Conservation (phyloP, 2,329 filamentous ascomycete species). For the Coccinonectria pachysandricola region DNA sequence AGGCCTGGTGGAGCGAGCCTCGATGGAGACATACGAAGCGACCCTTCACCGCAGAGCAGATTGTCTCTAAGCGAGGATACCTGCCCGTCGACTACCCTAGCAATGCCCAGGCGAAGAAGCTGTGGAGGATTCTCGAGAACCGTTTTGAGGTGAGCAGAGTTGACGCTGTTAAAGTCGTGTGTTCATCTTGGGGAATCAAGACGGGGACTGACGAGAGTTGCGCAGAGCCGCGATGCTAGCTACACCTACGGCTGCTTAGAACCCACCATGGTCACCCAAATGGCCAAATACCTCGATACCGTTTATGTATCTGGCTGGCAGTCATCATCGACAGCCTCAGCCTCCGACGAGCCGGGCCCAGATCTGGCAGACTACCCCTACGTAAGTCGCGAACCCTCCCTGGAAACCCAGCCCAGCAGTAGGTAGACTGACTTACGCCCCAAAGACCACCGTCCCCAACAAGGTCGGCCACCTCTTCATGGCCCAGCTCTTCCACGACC, state of each 20-base stretch:
- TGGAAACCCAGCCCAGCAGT: constrained; percentile 1
- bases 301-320: constrained; percentile 99
- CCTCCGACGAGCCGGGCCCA: constrained; percentile 90
- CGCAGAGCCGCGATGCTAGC: constrained; percentile 69
- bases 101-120: constrained; percentile 83
- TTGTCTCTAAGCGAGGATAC: constrained; percentile 88
- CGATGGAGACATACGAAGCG: constrained; percentile 90
- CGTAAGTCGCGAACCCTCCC: too few relatives aligned
- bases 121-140: constrained; percentile 80
- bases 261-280: constrained; percentile 97
- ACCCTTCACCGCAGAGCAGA: constrained; percentile 91
- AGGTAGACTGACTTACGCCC: constrained; percentile 33
- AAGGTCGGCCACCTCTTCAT: constrained; percentile 97
- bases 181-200: too few relatives aligned
- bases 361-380: constrained; percentile 98
- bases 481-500: constrained; percentile 98
- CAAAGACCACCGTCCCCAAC: constrained; percentile 89
- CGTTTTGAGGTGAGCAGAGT: constrained; percentile 73
- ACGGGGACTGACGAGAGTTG: too few relatives aligned
- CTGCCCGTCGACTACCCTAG: constrained; percentile 87
- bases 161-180: too few relatives aligned
- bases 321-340: constrained; percentile 89
- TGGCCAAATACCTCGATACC: constrained; percentile 97
- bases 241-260: constrained; percentile 97
- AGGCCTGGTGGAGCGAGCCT: constrained; percentile 88